A percentile compares a stretch with the other conserved stretches of the same genome.
These are phyloP conservation scores for Gossypium longicalyx DNA, from an alignment of 345 rosid species.

Conservation along the genomic window DNA sequence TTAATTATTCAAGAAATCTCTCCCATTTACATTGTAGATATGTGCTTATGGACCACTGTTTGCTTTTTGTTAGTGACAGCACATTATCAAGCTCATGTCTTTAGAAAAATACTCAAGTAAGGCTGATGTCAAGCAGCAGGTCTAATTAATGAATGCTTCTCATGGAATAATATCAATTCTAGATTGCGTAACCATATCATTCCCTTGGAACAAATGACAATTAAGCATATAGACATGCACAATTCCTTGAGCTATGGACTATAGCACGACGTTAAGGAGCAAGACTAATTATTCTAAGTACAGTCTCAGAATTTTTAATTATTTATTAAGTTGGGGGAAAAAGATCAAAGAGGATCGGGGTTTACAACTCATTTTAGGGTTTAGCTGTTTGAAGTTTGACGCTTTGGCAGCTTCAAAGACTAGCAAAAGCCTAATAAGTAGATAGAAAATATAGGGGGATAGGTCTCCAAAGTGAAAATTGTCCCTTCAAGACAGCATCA, in stretches of 20 bases:
- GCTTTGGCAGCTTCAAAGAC: background rate
- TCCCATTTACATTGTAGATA: background rate
- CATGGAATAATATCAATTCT: too few species aligned
- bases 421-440: background rate
- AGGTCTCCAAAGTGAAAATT: background rate
- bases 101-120: too few species aligned
- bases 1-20: background rate
- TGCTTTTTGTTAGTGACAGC: background rate
- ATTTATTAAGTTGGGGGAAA: too few species aligned
- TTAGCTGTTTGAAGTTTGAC: background rate
- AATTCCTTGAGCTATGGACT: too few species aligned
- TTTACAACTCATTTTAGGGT: background rate
- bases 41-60: background rate
- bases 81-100: background rate
- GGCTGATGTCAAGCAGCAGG: too few species aligned
- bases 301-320: too few species aligned
- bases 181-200: too few species aligned
- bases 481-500: background rate
- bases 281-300: too few species aligned
- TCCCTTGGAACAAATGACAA: too few species aligned
- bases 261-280: too few species aligned
- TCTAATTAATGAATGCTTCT: too few species aligned
- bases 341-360: background rate
- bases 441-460: background rate
- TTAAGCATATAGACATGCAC: too few species aligned